A percentile compares a stretch with the other conserved stretches of the same genome.
Conservation (phyloP, 352 stramenopile species). For the Pythium pyrilobum region DNA sequence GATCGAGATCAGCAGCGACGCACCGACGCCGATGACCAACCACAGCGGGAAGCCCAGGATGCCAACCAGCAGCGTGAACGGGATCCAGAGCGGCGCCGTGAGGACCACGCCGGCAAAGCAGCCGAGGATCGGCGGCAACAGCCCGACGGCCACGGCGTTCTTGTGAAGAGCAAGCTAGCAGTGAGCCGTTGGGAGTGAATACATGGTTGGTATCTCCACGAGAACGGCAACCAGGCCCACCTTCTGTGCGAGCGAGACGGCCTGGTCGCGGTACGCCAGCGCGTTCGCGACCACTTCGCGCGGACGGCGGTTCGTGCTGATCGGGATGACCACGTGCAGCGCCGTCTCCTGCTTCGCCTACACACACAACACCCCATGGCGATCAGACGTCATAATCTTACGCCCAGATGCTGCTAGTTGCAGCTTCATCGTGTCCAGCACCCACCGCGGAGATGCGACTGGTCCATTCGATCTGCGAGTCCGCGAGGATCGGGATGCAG, state of each 20-base stretch:
- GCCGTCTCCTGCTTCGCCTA: slow-evolving; percentile 23
- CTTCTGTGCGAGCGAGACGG: slow-evolving; percentile 32
- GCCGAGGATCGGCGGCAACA: slow-evolving; percentile 42
- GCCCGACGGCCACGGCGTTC: slow-evolving; percentile 43
- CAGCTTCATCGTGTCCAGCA: background rate
- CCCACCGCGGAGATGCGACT: slow-evolving; percentile 3
- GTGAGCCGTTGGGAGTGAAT: background rate
- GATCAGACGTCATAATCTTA: too few relatives aligned
- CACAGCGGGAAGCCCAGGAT: slow-evolving; percentile 61
- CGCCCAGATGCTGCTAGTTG: background rate
- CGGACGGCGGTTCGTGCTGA: slow-evolving; percentile 40
- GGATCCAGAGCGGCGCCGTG: slow-evolving; percentile 53
- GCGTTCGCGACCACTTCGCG: slow-evolving; percentile 34
- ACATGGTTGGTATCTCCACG: background rate
- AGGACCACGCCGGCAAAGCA: slow-evolving; percentile 37
- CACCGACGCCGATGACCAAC: slow-evolving; percentile 37
- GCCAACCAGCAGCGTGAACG: slow-evolving; percentile 44
- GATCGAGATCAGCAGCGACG: slow-evolving; percentile 42
- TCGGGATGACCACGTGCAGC: slow-evolving; percentile 28
- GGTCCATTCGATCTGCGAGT: slow-evolving; percentile 37
- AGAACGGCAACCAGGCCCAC: slow-evolving; percentile 11
- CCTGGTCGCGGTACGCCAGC: slow-evolving; percentile 35
- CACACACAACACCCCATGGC: background rate
- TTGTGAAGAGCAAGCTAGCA: slow-evolving; percentile 49
- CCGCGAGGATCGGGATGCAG: slow-evolving; percentile 43